Conservation (phyloP, 371 early-diverging fungal genomes). For the Apophysomyces variabilis region DNA sequence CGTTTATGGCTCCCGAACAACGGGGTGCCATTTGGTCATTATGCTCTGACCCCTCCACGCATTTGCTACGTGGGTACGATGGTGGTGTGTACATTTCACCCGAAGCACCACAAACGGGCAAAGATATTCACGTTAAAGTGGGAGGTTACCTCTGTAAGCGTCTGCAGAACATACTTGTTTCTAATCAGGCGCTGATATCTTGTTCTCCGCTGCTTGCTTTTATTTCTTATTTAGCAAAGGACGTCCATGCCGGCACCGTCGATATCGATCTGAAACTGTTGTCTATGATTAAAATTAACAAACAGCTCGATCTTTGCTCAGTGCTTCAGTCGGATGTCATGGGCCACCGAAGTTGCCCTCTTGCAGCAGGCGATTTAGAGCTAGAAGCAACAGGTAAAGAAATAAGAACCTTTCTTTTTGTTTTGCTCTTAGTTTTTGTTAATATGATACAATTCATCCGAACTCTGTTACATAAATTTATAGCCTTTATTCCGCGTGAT, state of each 20-base stretch:
- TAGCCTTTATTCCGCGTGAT: slow-evolving; percentile 51
- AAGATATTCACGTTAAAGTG: slow-evolving; percentile 49
- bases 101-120: slow-evolving; percentile 37
- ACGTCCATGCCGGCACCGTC: slow-evolving; percentile 42
- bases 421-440: background rate
- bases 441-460: background rate
- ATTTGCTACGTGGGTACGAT: slow-evolving; percentile 39
- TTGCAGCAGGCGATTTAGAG: slow-evolving; percentile 39
- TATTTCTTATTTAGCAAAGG: slow-evolving; percentile 25
- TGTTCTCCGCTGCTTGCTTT: slow-evolving; percentile 1
- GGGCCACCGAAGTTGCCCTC: slow-evolving; percentile 37
- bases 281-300: slow-evolving; percentile 51
- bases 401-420: background rate
- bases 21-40: slow-evolving; percentile 54
- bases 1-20: slow-evolving; percentile 35
- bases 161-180: background rate
- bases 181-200: too few relatives aligned
- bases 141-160: slow-evolving; percentile 42
- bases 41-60: slow-evolving; percentile 39
- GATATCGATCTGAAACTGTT: slow-evolving; percentile 47
- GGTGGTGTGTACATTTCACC: slow-evolving; percentile 48
- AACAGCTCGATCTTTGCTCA: slow-evolving; percentile 45
- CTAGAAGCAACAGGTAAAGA: slow-evolving; percentile 45
- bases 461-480: background rate
- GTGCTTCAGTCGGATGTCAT: slow-evolving; percentile 47